phyloP scores from a whole-genome alignment of 2,329 filamentous ascomycete genomes.

The Trichoderma sp. region DNA sequence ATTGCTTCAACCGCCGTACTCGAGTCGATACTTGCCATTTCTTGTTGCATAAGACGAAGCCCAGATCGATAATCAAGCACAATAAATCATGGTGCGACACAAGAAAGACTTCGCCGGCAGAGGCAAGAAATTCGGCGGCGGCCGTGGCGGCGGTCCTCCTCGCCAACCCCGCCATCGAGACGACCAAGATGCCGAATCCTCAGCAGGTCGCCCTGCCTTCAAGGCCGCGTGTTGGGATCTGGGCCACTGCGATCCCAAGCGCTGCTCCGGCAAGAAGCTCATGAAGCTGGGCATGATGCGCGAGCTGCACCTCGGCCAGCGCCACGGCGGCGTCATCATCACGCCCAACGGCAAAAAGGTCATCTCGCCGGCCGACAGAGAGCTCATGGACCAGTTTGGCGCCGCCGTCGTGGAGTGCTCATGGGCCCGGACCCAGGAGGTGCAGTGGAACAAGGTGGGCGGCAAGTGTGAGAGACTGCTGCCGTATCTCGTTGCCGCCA shows the following conservation, averaged over 20 bases:
- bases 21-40: neutral
- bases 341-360: constrained; percentile 89
- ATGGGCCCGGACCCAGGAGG: constrained; percentile 88
- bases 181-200: constrained; percentile 34
- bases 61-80: neutral
- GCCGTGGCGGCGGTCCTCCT: constrained; percentile 51
- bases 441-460: constrained; percentile 87
- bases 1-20: neutral
- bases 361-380: constrained; percentile 76
- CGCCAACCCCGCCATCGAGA: constrained; percentile 48
- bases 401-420: constrained; percentile 96
- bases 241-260: constrained; percentile 94
- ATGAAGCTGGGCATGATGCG: constrained; percentile 93
- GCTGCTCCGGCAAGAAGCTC: constrained; percentile 91
- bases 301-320: constrained; percentile 85
- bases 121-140: constrained; percentile 66
- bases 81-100: constrained; percentile 74
- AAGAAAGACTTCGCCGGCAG: constrained; percentile 81
- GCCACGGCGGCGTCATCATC: constrained; percentile 87
- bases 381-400: constrained; percentile 80
- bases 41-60: neutral
- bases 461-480: constrained; percentile 88
- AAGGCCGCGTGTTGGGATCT: constrained; percentile 98
- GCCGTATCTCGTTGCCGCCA: constrained; percentile 93
- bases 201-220: constrained; percentile 54